Conservation (phyloP, 345 rosid species). For the Euclidium syriacum region DNA sequence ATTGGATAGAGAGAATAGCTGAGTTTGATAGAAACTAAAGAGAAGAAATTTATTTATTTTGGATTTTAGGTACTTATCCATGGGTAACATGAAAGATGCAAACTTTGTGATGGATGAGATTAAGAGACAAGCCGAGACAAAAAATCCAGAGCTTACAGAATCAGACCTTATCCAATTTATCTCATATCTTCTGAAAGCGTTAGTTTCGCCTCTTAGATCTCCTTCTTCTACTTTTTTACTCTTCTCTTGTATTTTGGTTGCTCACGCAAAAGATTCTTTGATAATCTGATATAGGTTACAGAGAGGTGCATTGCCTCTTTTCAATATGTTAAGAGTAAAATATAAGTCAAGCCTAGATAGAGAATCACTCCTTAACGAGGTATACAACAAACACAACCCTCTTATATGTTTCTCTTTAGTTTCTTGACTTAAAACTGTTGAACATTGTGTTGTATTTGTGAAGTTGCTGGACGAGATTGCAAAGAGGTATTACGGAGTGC, state of each 20-base stretch:
- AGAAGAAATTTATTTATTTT: not conserved
- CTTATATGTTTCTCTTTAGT: not conserved
- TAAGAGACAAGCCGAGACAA: slow-evolving; percentile 56
- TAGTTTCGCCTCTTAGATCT: slow-evolving; percentile 26
- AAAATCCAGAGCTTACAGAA: slow-evolving; percentile 46
- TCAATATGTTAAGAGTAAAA: slow-evolving; percentile 71
- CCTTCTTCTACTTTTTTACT: slow-evolving; percentile 1
- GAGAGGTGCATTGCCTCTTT: slow-evolving; percentile 94
- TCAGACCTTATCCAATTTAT: slow-evolving; percentile 65
- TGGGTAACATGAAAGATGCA: slow-evolving; percentile 87
- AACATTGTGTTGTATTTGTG: slow-evolving; percentile 16
- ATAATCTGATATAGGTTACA: slow-evolving; percentile 51
- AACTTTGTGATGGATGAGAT: slow-evolving; percentile 69
- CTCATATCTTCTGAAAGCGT: slow-evolving; percentile 68
- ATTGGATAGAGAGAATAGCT: not conserved
- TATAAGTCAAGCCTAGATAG: slow-evolving; percentile 71
- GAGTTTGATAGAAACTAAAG: not conserved
- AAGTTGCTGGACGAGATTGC: slow-evolving; percentile 85
- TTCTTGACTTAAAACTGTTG: not conserved
- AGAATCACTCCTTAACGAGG: slow-evolving; percentile 86
- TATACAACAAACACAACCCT: no score
- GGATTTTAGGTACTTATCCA: slow-evolving; percentile 59
- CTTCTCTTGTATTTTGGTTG: not conserved
- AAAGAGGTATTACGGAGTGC: slow-evolving; percentile 74
- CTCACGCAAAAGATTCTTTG: not conserved